A percentile compares a stretch with the other conserved stretches of the same genome.
phyloP scores from a whole-genome alignment of 78 protist genomes.

The Polysphondylium violaceum region DNA sequence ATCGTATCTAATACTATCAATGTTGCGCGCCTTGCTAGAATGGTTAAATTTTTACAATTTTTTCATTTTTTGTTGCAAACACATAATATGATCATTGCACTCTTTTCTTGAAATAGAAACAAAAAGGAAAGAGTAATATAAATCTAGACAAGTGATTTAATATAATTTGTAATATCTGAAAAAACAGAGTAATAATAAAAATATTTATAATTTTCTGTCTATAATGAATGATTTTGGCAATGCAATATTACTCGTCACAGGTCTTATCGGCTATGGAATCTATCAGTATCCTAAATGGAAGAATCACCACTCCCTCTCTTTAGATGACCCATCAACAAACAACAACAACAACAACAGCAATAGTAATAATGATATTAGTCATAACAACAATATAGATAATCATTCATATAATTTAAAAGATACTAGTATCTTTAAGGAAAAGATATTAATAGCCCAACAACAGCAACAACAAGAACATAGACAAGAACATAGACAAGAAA shows the following conservation, averaged over 20 bases:
- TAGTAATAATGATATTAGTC: neutral
- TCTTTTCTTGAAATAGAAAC: too few species aligned
- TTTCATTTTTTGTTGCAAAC: too few species aligned
- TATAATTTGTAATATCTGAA: too few species aligned
- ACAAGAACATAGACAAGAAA: neutral
- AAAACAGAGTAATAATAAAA: too few species aligned
- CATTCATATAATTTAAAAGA: neutral
- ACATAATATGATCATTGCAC: too few species aligned
- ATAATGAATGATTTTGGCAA: conserved; percentile 8
- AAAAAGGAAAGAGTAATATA: too few species aligned
- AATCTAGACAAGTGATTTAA: too few species aligned
- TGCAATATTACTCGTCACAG: conserved; percentile 11
- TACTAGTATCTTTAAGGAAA: neutral
- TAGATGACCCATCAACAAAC: neutral
- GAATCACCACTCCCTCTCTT: neutral
- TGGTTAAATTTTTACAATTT: too few species aligned
- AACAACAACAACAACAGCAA: neutral
- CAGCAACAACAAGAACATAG: neutral
- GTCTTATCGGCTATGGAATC: neutral
- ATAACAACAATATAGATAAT: neutral
- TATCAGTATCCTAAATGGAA: neutral
- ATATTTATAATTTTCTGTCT: too few species aligned
- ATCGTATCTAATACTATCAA: too few species aligned
- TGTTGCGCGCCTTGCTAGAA: too few species aligned
- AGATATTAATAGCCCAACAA: neutral